A percentile compares a stretch with the other conserved stretches of the same genome.
These are phyloP conservation scores for Trametes sanguinea DNA, from an alignment of 768 basidiomycete genomes.

Conservation along the genomic window DNA sequence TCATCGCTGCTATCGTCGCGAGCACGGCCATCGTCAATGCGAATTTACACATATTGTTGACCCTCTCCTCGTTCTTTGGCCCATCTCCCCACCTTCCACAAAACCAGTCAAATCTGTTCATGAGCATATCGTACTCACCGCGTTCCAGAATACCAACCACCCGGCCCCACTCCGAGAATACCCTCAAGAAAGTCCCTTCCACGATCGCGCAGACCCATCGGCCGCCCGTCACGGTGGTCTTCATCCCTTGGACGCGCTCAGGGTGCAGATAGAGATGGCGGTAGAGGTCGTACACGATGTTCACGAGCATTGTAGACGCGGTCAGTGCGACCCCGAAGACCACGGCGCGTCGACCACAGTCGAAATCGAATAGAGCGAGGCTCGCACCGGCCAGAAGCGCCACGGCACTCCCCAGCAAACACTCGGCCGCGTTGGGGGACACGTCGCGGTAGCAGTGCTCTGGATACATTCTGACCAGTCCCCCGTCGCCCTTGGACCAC, in stretches of 20 bases:
- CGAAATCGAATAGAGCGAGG: not conserved
- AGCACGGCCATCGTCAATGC: not conserved
- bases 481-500: slow-evolving; percentile 62
- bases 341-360: not conserved
- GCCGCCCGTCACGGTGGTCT: slow-evolving; percentile 37
- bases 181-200: slow-evolving; percentile 53
- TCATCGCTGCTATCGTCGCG: not conserved
- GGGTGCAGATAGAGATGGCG: slow-evolving; percentile 48
- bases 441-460: slow-evolving; percentile 46
- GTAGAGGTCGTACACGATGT: slow-evolving; percentile 51
- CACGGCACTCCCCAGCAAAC: slow-evolving; percentile 31
- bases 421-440: slow-evolving; percentile 53
- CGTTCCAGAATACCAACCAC: slow-evolving; percentile 46
- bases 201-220: slow-evolving; percentile 46
- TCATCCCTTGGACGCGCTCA: slow-evolving; percentile 35
- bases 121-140: slow-evolving; percentile 41
- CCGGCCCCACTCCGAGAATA: slow-evolving; percentile 53
- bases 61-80: slow-evolving; percentile 47
- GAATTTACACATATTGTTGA: slow-evolving; percentile 41
- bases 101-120: slow-evolving; percentile 60
- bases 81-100: slow-evolving; percentile 41
- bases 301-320: slow-evolving; percentile 39
- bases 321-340: slow-evolving; percentile 29
- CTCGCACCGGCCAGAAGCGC: not conserved
- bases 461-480: slow-evolving; percentile 50